These are phyloP conservation scores for Rhamnella rubrinervis DNA, from an alignment of 331 rosid genomes.

Conservation along the genomic window DNA sequence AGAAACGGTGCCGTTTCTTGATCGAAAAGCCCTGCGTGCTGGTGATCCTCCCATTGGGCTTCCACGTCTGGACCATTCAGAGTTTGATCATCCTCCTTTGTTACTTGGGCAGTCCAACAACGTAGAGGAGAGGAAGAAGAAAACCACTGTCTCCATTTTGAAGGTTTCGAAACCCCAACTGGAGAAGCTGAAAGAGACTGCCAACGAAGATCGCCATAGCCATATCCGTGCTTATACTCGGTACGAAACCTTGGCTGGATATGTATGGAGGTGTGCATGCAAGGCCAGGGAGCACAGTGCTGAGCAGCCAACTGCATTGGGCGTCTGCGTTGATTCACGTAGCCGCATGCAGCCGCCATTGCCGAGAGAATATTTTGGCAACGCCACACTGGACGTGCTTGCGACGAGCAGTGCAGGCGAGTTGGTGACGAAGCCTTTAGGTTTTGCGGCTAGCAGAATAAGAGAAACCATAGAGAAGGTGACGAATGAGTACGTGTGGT, in stretches of 20 bases:
- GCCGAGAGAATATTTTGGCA: constrained; percentile 54
- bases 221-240: neutral
- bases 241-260: constrained; percentile 41
- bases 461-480: constrained; percentile 54
- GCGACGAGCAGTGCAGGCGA: constrained; percentile 48
- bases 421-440: constrained; percentile 40
- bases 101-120: constrained; percentile 7
- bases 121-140: constrained; percentile 39
- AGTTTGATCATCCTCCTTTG: constrained; percentile 19
- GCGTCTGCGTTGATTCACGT: constrained; percentile 45
- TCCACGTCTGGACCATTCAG: neutral
- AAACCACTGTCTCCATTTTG: constrained; percentile 22
- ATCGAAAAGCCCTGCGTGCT: constrained; percentile 22
- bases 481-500: constrained; percentile 36
- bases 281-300: constrained; percentile 41
- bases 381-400: constrained; percentile 44
- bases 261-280: constrained; percentile 59
- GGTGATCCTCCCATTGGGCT: constrained; percentile 26
- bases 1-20: constrained; percentile 31
- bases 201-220: constrained; percentile 23
- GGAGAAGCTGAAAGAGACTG: constrained; percentile 19
- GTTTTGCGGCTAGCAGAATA: constrained; percentile 49
- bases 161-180: constrained; percentile 33
- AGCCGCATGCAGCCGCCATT: constrained; percentile 44
- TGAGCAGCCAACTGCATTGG: constrained; percentile 44